Conservation (phyloP, 106 monocot species). For the Amphibolis antarctica region DNA sequence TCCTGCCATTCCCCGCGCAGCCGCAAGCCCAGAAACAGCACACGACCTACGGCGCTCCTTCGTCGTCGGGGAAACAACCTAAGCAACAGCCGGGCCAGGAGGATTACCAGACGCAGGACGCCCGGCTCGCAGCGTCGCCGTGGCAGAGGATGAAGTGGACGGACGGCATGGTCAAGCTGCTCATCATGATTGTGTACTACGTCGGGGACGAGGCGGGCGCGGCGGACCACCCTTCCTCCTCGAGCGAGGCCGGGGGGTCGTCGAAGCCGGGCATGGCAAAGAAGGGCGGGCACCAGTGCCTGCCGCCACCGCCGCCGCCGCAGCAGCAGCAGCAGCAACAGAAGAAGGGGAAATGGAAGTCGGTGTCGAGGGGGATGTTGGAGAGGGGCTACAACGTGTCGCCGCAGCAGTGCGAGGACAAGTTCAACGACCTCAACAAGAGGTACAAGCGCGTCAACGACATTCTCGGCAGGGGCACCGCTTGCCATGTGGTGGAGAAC, state of each 20-base stretch:
- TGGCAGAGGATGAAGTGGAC: slow-evolving; percentile 99
- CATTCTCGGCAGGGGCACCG: slow-evolving; percentile 64
- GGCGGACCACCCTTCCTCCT: slow-evolving; percentile 1
- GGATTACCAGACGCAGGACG: slow-evolving; percentile 3
- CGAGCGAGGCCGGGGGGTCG: slow-evolving; percentile 9
- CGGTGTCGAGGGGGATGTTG: slow-evolving; percentile 87
- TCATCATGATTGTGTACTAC: slow-evolving; percentile 70
- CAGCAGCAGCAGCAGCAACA: slow-evolving; percentile 35
- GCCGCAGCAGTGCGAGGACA: too few relatives aligned
- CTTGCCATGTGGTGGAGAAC: slow-evolving; percentile 79
- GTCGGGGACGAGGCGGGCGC: slow-evolving; percentile 52
- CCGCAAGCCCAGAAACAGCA: not conserved
- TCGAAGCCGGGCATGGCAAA: not conserved
- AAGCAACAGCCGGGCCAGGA: slow-evolving; percentile 27
- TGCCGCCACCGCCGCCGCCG: not conserved
- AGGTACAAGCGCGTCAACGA: slow-evolving; percentile 90
- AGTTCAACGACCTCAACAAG: too few relatives aligned
- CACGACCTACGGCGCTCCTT: not conserved
- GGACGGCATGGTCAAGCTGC: slow-evolving; percentile 71
- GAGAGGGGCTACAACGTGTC: slow-evolving; percentile 78
- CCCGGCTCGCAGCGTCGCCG: slow-evolving; percentile 15
- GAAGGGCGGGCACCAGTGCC: not conserved
- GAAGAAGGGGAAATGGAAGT: slow-evolving; percentile 96
- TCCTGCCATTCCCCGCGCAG: slow-evolving; percentile 8
- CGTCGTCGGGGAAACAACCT: slow-evolving; percentile 4